Percentiles rank a stretch among this genome's conserved stretches.
Conservation (phyloP, 345 rosid species). For the Acer negundo region DNA sequence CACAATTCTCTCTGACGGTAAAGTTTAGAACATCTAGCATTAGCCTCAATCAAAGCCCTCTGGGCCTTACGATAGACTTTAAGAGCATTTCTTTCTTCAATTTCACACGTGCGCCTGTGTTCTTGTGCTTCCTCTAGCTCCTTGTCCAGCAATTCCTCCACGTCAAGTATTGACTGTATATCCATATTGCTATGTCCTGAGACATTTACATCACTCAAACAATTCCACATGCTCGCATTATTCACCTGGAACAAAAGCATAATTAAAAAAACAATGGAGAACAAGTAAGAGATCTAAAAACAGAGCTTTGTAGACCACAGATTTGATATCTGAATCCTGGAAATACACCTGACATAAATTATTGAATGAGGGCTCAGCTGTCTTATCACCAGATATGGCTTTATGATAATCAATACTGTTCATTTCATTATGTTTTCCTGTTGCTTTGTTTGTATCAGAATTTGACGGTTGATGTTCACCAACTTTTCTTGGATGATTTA, state of each 20-base stretch:
- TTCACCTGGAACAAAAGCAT: constrained; percentile 40
- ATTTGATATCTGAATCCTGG: constrained; percentile 19
- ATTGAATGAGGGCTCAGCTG: constrained; percentile 26
- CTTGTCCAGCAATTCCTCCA: constrained; percentile 86
- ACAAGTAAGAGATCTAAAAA: neutral
- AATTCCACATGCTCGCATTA: constrained; percentile 40
- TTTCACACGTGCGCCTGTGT: constrained; percentile 64
- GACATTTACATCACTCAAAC: constrained; percentile 38
- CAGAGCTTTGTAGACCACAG: constrained; percentile 12
- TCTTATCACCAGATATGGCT: constrained; percentile 39
- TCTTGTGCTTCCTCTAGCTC: constrained; percentile 89
- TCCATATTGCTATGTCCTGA: constrained; percentile 40
- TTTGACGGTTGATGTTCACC: constrained; percentile 28
- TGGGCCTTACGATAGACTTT: constrained; percentile 87
- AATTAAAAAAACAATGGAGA: neutral
- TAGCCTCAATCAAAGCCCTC: constrained; percentile 87
- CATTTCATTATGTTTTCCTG: constrained; percentile 37
- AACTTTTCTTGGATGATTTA: constrained; percentile 26
- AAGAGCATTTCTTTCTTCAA: constrained; percentile 94
- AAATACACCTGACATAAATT: constrained; percentile 48
- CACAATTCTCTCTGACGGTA: constrained; percentile 75
- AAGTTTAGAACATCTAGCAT: constrained; percentile 70
- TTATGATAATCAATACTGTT: constrained; percentile 28
- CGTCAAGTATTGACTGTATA: constrained; percentile 50
- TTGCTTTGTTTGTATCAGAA: constrained; percentile 29